Base-by-base conservation (phyloP, 202 grass and related monocot genomes). In the Schoenoplectus tabernaemontani region DNA sequence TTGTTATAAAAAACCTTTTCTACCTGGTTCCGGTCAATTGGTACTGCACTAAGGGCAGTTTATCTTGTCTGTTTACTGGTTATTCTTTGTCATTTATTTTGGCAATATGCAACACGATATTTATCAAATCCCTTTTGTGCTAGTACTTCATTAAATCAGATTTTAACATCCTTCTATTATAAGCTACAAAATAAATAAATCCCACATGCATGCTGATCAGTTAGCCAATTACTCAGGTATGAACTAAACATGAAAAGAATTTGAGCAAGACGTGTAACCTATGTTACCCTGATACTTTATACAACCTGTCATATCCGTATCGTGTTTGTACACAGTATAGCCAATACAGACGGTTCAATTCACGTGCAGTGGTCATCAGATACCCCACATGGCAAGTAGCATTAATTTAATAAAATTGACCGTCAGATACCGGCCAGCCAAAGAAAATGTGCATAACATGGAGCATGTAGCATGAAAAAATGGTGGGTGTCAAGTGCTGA, bases 141-240 rank as follows among this genome's bases (percentile, higher is more conserved):
- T 69, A 66, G 26, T 26, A 68, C 38, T n/a, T 23, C 13, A 32
- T 69, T 72, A 73, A 51, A 16, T 32, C 41, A 7, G 11, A 47
- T 7, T 70, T 70, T 70, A 70, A 69, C 22, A 7, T 71, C 67
- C 43, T 71, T 71, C 5, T 66, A 39, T n/a, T 71, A 58, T 4
- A 15, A 47, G 28, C 42, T 48, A 71, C 5, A 72, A 46, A 50
- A 50, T 50, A 28, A 9, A 33, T 47, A 34, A 74, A 16, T 7
- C 70, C 13, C 22, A 11, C 42, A 46, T 22, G 32, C 4, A 9
- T 43, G 3, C 67, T 48, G 23, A 4, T 9, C 26, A 73, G 23
- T 33, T 83, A 83, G 81, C 22, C 37, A 59, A 60, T 48, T 9
- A 80, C 74, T 50, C 23, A 48, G 71, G 16, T 23, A 64, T 80